These are phyloP conservation scores for Trypanosoma melophagium DNA, from an alignment of 208 protist genomes.

Conservation along the genomic window DNA sequence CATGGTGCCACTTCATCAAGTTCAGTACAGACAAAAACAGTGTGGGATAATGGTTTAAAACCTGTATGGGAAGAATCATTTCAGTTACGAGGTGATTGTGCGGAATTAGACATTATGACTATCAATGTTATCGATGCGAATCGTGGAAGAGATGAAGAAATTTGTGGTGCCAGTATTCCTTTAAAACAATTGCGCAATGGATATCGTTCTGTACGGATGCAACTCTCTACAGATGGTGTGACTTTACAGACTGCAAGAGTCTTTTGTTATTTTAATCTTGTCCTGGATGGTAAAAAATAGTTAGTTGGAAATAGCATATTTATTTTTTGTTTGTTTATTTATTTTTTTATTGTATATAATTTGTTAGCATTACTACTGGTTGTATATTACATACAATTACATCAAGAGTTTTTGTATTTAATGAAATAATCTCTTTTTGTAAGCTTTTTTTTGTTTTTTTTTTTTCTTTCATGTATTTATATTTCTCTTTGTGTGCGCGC, in stretches of 20 bases:
- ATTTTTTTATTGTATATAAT: conserved; percentile 1
- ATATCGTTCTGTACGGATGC: conserved; percentile 54
- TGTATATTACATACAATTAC: no score
- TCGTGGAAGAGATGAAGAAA: conserved; percentile 40
- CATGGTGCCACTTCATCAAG: background rate
- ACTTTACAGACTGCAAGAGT: conserved; percentile 33
- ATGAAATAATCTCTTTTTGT: no score
- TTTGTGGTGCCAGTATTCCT: conserved; percentile 47
- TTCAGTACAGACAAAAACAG: conserved; percentile 13
- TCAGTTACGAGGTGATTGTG: conserved; percentile 34
- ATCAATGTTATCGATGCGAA: conserved; percentile 55
- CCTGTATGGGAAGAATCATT: conserved; percentile 47
- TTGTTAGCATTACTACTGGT: no score
- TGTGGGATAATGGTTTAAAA: conserved; percentile 39
- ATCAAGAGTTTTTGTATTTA: no score
- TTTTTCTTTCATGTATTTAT: no score
- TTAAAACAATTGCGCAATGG: conserved; percentile 40
- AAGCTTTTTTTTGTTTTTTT: no score
- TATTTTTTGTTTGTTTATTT: conserved; percentile 13
- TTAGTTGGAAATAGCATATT: no score
- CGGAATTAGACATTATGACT: conserved; percentile 53
- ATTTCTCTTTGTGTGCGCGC: no score
- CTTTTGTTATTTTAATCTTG: conserved; percentile 53
- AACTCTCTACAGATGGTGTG: conserved; percentile 45
- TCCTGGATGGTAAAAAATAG: background rate